phyloP scores from a whole-genome alignment of 495 filamentous ascomycete genomes.

The Chaetomium tenue region DNA sequence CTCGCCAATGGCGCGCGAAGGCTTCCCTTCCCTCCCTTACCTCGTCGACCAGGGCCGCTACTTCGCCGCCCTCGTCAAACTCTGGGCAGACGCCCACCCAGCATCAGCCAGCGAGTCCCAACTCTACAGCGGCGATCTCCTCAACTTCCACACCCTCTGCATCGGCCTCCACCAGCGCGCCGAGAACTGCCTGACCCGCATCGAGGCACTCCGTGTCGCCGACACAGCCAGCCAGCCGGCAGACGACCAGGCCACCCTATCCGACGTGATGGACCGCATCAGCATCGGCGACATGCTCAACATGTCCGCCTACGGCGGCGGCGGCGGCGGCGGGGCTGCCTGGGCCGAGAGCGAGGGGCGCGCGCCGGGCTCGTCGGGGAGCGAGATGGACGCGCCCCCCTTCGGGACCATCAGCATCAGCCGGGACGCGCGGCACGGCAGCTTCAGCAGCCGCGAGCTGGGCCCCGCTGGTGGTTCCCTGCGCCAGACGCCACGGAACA shows the following conservation, averaged over 20 bases:
- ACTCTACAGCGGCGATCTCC: slow-evolving; percentile 60
- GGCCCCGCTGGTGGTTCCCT: slow-evolving; percentile 37
- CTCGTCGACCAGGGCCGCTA: slow-evolving; percentile 87
- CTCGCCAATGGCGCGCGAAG: slow-evolving; percentile 79
- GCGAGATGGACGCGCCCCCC: slow-evolving; percentile 46
- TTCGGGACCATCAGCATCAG: slow-evolving; percentile 33
- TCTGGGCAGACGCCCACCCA: slow-evolving; percentile 73
- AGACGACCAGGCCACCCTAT: slow-evolving; percentile 61
- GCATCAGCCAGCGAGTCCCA: slow-evolving; percentile 46
- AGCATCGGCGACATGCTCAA: slow-evolving; percentile 46
- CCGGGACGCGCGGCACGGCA: slow-evolving; percentile 38
- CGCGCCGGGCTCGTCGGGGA: slow-evolving; percentile 48
- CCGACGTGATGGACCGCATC: slow-evolving; percentile 71
- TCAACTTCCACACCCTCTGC: slow-evolving; percentile 73
- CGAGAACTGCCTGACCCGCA: slow-evolving; percentile 35
- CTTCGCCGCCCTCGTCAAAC: slow-evolving; percentile 80
- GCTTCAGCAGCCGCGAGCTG: slow-evolving; percentile 34
- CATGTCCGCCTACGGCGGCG: slow-evolving; percentile 33
- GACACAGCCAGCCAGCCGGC: slow-evolving; percentile 68
- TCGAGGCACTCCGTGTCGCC: slow-evolving; percentile 33
- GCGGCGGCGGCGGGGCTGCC: slow-evolving; percentile 27
- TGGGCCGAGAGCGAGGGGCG: slow-evolving; percentile 40
- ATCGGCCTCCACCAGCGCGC: slow-evolving; percentile 68
- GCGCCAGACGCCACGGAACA: slow-evolving; percentile 41
- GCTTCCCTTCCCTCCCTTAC: slow-evolving; percentile 91